Evolutionary conservation across 768 basidiomycete genomes (phyloP).

Genomic region (Boletellus emodensis): DNA sequence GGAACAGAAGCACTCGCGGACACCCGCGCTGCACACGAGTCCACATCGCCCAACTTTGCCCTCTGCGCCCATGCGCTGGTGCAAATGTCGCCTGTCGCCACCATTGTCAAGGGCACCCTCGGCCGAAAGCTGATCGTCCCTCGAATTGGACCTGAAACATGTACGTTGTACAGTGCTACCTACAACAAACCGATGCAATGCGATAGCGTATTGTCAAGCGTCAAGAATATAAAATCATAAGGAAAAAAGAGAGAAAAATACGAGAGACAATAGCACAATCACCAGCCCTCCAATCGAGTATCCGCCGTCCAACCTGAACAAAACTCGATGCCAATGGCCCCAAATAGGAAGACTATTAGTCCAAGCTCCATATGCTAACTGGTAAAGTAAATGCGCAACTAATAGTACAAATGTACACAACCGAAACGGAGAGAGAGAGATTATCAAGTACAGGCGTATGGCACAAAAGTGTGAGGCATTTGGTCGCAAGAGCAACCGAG

Average conservation of each 20-base stretch:
- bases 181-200: constrained; percentile 30
- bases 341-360: constrained; percentile 29
- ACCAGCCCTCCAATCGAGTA: constrained; percentile 31
- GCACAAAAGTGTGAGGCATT: constrained; percentile 20
- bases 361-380: constrained; percentile 31
- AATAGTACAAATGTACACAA: constrained; percentile 32
- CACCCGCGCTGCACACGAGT: constrained; percentile 6
- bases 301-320: constrained; percentile 26
- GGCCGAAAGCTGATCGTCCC: too few species aligned
- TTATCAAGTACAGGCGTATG: constrained; percentile 34
- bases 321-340: constrained; percentile 28
- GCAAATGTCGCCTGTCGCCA: not conserved
- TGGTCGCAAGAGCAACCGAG: constrained; percentile 6
- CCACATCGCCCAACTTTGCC: not conserved
- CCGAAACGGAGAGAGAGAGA: constrained; percentile 21
- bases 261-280: constrained; percentile 23
- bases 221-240: constrained; percentile 30
- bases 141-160: constrained; percentile 3
- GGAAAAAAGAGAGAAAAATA: constrained; percentile 12
- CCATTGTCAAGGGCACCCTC: too few species aligned
- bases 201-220: constrained; percentile 24
- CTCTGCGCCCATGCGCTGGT: not conserved
- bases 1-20: constrained; percentile 8
- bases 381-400: constrained; percentile 35
- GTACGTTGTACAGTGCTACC: constrained; percentile 27